Evolutionary conservation across 192 early-diverging fungal genomes (phyloP), one percentile per base, ranked within the genome.

Genomic region (Dissophora ornata): DNA sequence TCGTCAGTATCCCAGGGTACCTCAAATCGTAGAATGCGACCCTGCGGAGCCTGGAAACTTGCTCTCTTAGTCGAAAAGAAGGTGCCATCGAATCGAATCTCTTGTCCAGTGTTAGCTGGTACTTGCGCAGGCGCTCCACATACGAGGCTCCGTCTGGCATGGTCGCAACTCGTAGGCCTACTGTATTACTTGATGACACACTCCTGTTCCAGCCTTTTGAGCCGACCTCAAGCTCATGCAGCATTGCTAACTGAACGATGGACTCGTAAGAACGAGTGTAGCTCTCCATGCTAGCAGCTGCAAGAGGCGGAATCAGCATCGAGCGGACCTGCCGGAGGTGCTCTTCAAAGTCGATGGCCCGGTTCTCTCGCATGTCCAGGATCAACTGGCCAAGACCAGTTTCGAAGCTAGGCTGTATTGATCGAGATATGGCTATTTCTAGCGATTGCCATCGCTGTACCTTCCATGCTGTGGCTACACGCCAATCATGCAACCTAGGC

Each of bases 391-490:
- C 92, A 16, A 93, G 38, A 12, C 82, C 64, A 3, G 84, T 66
- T 30, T 91, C 88, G 65, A 92, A 93, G 0, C 71, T 79, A 0
- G 61, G 25, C 10, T 81, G 69, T n/a, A 74, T 40, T 7, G 71
- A 61, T 40, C 81, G 71, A 4, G 66, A 48, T 5, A 92, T 56
- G 6, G 81, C 47, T 4, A 19, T 22, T 11, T 88, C 87, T 12
- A 95, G 36, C 5, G 67, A 29, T 4, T 81, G 64, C 90, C 91
- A 93, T 15, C 85, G 60, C 28, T 86, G 81, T 15, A 89, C 54
- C 57, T 88, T 79, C 92, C 92, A 93, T 16, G 88, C 74, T 1
- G 90, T 85, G 46, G 89, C 87, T 8, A 92, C 79, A 18, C 78
- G 79, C 46, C 77, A 81, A 0, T 84, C 68, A 19, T 81, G 83